Conservation (phyloP, 768 basidiomycete species). For the Phaeotremella skinneri region DNA sequence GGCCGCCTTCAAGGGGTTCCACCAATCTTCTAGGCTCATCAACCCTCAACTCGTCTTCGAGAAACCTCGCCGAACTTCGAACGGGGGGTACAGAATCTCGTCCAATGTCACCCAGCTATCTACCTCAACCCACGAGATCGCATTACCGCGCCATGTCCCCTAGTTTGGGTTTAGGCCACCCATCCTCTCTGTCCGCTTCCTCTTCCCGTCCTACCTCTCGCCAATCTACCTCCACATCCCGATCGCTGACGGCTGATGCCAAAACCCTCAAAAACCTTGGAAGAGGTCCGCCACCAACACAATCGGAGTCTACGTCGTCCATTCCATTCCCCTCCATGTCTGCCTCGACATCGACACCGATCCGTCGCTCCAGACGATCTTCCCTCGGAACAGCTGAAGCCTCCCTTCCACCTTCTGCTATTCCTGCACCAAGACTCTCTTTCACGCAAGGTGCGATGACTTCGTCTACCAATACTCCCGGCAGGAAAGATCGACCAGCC, state of each 20-base stretch:
- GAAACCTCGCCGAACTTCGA: background rate
- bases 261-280: conserved; percentile 18
- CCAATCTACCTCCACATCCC: conserved; percentile 10
- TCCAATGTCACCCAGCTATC: conserved; percentile 29
- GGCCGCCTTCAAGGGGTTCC: conserved; percentile 6
- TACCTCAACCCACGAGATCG: conserved; percentile 20
- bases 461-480: conserved; percentile 6
- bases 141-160: conserved; percentile 3
- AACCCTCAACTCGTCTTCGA: conserved; percentile 6
- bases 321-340: conserved; percentile 1
- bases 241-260: background rate
- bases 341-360: conserved; percentile 7
- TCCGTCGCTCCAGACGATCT: conserved; percentile 9
- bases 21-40: conserved; percentile 2
- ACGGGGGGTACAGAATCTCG: conserved; percentile 3
- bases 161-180: background rate
- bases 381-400: conserved; percentile 10
- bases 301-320: background rate
- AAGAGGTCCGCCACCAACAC: conserved; percentile 29
- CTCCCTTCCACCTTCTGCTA: conserved; percentile 22
- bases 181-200: background rate
- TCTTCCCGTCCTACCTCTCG: conserved; percentile 15
- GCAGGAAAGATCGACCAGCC: conserved; percentile 21
- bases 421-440: conserved; percentile 23
- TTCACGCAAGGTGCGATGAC: background rate